Evolutionary conservation across 2,329 filamentous ascomycete genomes (phyloP).

Genomic region (Sporothrix inflata): DNA sequence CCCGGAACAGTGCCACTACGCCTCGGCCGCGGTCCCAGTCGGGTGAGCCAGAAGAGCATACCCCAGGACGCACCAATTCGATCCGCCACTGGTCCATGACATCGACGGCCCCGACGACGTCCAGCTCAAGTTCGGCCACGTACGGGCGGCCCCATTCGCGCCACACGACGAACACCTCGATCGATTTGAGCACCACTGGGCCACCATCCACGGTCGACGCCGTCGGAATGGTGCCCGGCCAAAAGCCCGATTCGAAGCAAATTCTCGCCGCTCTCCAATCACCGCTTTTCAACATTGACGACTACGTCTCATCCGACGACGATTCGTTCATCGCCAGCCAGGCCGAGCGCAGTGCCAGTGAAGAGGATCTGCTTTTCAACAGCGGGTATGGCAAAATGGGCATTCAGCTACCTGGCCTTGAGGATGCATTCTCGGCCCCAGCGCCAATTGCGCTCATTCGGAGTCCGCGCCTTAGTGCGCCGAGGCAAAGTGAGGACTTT

Average conservation of each 20-base stretch:
- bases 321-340: conserved; percentile 40
- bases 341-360: conserved; percentile 39
- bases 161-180: conserved; percentile 34
- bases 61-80: conserved; percentile 21
- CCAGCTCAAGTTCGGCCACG: conserved; percentile 28
- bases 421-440: conserved; percentile 33
- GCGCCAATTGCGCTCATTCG: conserved; percentile 21
- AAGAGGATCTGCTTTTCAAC: conserved; percentile 46
- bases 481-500: neutral
- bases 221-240: neutral
- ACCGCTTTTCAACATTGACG: conserved; percentile 45
- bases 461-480: neutral
- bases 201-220: conserved; percentile 21
- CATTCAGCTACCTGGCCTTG: conserved; percentile 43
- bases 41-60: conserved; percentile 22
- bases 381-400: conserved; percentile 43
- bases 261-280: neutral
- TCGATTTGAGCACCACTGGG: conserved; percentile 30
- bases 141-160: conserved; percentile 28
- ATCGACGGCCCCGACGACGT: conserved; percentile 30
- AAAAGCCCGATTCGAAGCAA: neutral
- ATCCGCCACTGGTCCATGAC: conserved; percentile 32
- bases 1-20: conserved; percentile 17
- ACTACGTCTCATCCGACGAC: conserved; percentile 46
- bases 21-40: neutral